Percentiles rank a stretch among this genome's conserved stretches.
Evolutionary conservation across 2,329 filamentous ascomycete species (phyloP).

Genomic region (Colletotrichum plurivorum): DNA sequence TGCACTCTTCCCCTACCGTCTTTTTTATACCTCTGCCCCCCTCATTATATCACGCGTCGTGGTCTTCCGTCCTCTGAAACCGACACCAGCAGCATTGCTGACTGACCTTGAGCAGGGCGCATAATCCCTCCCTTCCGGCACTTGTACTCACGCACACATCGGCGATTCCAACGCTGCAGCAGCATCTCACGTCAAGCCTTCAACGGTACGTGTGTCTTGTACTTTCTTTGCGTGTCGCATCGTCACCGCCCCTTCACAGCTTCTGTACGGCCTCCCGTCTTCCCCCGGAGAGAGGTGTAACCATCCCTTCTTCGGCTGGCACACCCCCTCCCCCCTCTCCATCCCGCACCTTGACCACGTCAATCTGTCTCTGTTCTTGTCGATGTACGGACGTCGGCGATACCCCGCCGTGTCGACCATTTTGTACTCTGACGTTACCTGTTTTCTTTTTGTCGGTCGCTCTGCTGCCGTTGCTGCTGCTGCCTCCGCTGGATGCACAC

Average conservation of each 20-base stretch:
- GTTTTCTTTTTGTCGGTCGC: background rate
- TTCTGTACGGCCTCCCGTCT: conserved; percentile 21
- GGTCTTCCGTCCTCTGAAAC: conserved; percentile 27
- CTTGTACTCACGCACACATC: conserved; percentile 24
- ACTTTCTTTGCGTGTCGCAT: conserved; percentile 31
- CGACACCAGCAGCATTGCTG: conserved; percentile 32
- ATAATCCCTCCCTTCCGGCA: conserved; percentile 30
- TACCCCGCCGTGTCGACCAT: conserved; percentile 11
- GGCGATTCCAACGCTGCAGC: conserved; percentile 15
- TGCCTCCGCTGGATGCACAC: conserved; percentile 4
- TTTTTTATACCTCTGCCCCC: background rate
- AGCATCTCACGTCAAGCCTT: conserved; percentile 15
- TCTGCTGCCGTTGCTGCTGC: background rate
- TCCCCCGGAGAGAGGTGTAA: conserved; percentile 23
- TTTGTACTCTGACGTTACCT: conserved; percentile 25
- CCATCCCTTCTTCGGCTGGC: conserved; percentile 21
- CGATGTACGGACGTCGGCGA: conserved; percentile 21
- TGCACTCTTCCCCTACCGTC: background rate
- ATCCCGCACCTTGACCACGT: conserved; percentile 25
- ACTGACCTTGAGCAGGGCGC: conserved; percentile 30
- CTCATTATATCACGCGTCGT: conserved; percentile 5
- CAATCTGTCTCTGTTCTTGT: conserved; percentile 35
- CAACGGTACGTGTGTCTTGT: conserved; percentile 35
- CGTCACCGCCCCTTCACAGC: conserved; percentile 23
- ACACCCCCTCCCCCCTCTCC: conserved; percentile 4